Base-by-base conservation (phyloP, 345 rosid genomes). In the Eucalyptus marginata region DNA sequence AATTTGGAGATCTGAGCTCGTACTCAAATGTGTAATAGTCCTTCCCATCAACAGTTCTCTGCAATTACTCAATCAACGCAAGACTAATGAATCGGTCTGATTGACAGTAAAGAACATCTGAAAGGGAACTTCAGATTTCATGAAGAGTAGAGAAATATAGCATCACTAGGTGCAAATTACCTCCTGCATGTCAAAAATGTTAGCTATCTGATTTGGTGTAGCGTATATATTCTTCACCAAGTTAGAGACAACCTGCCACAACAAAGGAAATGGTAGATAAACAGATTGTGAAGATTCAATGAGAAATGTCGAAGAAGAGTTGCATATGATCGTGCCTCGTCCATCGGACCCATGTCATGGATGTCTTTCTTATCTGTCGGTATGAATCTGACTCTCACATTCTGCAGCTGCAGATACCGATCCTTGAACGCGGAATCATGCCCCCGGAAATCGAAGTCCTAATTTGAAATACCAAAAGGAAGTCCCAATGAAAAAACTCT, bases 361-460 rank as follows among this genome's bases (percentile, higher is more conserved):
- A 97, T 92, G 88, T 97, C 97, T 31, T 89, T 93, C 89, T 94
- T 96, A 12, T 92, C 92, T 4, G 99, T 94, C 51, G 99, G 99
- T 91, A 96, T 94, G 93, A 97, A 97, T 88, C 99, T 94, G 86
- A 96, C 99, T 87, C 98, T 92, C 86, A 95, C 98, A 91, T 91
- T 94, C 87, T 97, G 98, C 91, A 96, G 90, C 88, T 96, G 98
- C 90, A 93, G 49, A 84, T 90, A 91, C 86, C 98, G 94, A 92
- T 96, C 98, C 84, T 96, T 96, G 90, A 96, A 96, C 31, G 98
- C 99, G 58, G 99, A 97, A 92, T 96, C 97, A 93, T 96, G 99
- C 27, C 96, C 99, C 88, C 94, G 90, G 93, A 94, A 96, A 80
- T 96, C 98, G 84, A 96, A 97, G 68, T 96, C 98, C 99, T 96